Evolutionary conservation across 202 grass and related monocot species (phyloP), one percentile per base, ranked within the genome.

Genomic region (Setaria italica): DNA sequence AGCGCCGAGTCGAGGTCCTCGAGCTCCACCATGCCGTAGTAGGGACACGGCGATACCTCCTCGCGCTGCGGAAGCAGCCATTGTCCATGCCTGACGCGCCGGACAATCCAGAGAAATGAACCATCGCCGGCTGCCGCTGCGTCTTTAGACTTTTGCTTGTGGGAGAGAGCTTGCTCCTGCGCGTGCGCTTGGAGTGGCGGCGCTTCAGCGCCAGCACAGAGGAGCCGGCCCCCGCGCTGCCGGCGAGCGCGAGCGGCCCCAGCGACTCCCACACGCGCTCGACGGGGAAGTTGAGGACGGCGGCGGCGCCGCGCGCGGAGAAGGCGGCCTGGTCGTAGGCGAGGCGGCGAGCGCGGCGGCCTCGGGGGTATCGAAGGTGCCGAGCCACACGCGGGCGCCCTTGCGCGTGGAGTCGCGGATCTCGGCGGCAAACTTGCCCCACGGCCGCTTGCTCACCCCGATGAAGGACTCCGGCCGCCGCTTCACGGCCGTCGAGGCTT

Each of bases 281-380:
- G 7, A 84, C 82, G 0, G 88, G 90, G 78, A 95, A 95, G 81
- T 95, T 92, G 79, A 94, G 83, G 10, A 94, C 82, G 4, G 92
- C 85, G 25, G 81, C 64, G 50, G 55, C n/a, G 29, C 90, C 87
- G 5, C 85, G 84, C 75, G 88, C 85, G 21, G 90, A 25, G 74
- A 82, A 91, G 6, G 92, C 92, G 25, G 89, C 85, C 56, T 88
- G 57, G 57, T 63, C 60, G 29, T 63, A 94, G 30, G 92, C 89
- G n/a, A n/a, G n/a, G n/a, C n/a, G n/a, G n/a, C n/a, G 0, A 90
- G 87, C 53, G 92, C 87, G 0, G 87, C 92, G 13, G 83, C 92
- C 32, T 91, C 85, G 0, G 89, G 89, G 13, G 89, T 92, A 51
- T 88, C 62, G 77, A 94, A 94, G n/a, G 92, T 94, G 49, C 92